Base-by-base conservation (phyloP, 345 rosid genomes). In the Populus alba region DNA sequence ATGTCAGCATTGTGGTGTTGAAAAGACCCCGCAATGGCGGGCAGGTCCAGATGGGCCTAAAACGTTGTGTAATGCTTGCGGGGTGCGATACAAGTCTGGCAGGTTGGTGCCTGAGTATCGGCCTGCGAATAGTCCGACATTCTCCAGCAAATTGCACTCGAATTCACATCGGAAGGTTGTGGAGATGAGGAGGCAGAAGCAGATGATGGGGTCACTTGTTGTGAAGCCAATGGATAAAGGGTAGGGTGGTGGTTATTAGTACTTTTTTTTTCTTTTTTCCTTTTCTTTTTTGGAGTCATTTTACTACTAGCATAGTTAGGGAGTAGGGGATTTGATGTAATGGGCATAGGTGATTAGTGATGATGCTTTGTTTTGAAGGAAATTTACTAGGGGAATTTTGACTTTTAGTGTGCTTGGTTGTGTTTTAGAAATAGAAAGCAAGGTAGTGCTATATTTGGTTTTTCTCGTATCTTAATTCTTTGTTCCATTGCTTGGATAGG, bases 1-100 rank as follows among this genome's bases (percentile, higher is more conserved):
- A 80, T 92, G 98, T 80, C 93, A 85, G 81, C 98, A 92, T 76
- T 93, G 98, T 20, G 93, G 95, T 23, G 82, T 91, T 17, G 97
- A 93, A 79, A 90, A 89, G 85, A 93, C 98, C 25, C 98, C 98
- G 38, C 98, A 93, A 66, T 93, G 98, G 98, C 84, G 97, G 79
- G 95, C 94, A 0, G 97, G 98, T 29, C 98, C 94, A 0, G 31
- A 73, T 37, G 98, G 98, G 3, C 91, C 97, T 10, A 93, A 93
- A 77, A 93, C 97, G 20, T 89, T 93, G 31, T 93, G 98, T 76
- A 93, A 93, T 55, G 98, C 98, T 5, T 93, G 97, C 68, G 98
- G 98, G 70, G 95, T 93, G 73, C 88, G 98, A 84, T 93, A 62
- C 68, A 93, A 93, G 88, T 93, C 97, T 0, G 98, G 98, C 1